Conservation (phyloP, 108 stramenopile species). For the Nannochloropsis salina region DNA sequence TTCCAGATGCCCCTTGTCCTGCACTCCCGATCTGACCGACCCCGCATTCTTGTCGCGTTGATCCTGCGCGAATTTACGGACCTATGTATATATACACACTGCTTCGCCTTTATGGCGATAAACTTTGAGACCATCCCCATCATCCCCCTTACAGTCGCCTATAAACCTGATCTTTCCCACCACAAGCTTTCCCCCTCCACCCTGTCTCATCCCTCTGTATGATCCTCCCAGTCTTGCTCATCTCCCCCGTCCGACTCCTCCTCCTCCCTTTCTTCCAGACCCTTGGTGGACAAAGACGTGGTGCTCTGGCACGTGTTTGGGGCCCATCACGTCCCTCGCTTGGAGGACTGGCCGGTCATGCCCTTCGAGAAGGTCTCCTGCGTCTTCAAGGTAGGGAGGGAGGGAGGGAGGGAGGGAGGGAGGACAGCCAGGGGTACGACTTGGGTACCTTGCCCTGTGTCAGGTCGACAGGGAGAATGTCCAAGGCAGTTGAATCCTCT, state of each 20-base stretch:
- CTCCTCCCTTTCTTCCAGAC: background rate
- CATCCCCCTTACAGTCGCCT: background rate
- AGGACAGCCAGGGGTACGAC: background rate
- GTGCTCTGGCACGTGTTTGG: slow-evolving; percentile 47
- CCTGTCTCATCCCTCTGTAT: too few relatives aligned
- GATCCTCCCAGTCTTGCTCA: too few relatives aligned
- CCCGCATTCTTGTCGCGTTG: too few relatives aligned
- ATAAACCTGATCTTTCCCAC: background rate
- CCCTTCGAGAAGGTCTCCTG: slow-evolving; percentile 30
- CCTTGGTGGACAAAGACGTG: slow-evolving; percentile 34
- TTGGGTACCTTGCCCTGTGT: background rate
- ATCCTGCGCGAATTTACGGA: too few relatives aligned
- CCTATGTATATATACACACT: too few relatives aligned
- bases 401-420: slow-evolving; percentile 10
- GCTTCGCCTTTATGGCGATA: too few relatives aligned
- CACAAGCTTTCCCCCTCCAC: background rate
- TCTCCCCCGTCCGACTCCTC: too few relatives aligned
- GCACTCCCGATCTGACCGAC: too few relatives aligned
- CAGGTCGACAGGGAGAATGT: background rate
- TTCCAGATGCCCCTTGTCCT: too few relatives aligned
- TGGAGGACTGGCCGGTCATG: slow-evolving; percentile 40
- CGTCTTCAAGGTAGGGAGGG: slow-evolving; percentile 23
- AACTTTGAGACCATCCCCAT: background rate
- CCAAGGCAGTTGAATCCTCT: background rate
- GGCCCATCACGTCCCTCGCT: slow-evolving; percentile 30